A percentile compares a stretch with the other conserved stretches of the same genome.
Evolutionary conservation across 2,329 filamentous ascomycete species (phyloP).

Genomic region (Penicillium paneum): DNA sequence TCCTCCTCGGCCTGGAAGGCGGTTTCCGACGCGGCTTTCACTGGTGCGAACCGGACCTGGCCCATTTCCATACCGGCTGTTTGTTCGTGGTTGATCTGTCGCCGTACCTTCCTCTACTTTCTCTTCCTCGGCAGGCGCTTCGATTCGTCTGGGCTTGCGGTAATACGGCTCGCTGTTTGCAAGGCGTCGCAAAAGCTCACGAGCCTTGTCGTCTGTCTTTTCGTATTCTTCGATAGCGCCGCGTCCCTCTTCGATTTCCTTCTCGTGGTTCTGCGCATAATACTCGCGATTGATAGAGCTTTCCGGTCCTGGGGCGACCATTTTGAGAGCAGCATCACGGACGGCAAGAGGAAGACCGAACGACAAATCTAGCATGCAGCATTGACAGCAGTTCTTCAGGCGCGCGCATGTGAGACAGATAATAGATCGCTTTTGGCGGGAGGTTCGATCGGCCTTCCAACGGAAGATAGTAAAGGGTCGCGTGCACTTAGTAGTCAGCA

Average conservation of each 20-base stretch:
- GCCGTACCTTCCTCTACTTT: conserved; percentile 38
- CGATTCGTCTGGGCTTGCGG: conserved; percentile 76
- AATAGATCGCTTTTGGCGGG: conserved; percentile 87
- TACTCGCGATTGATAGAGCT: conserved; percentile 95
- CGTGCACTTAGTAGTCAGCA: conserved; percentile 59
- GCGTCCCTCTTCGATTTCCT: conserved; percentile 86
- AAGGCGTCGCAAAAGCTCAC: conserved; percentile 77
- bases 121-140: conserved; percentile 50
- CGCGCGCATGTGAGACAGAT: conserved; percentile 96
- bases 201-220: conserved; percentile 94
- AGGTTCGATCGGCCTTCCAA: conserved; percentile 89
- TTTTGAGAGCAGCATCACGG: conserved; percentile 92
- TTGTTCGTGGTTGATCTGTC: conserved; percentile 42
- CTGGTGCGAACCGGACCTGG: conserved; percentile 73
- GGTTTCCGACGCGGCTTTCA: conserved; percentile 47
- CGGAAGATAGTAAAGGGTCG: conserved; percentile 93
- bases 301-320: conserved; percentile 89
- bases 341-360: conserved; percentile 95
- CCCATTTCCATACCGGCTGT: conserved; percentile 43
- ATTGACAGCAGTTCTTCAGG: conserved; percentile 98
- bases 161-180: conserved; percentile 95
- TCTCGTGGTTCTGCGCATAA: conserved; percentile 96
- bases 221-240: conserved; percentile 86
- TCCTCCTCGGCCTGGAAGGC: conserved; percentile 46
- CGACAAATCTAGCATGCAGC: conserved; percentile 95